Evolutionary conservation across 2,329 filamentous ascomycete genomes (phyloP).

Genomic region (Trichoderma semiorbis): DNA sequence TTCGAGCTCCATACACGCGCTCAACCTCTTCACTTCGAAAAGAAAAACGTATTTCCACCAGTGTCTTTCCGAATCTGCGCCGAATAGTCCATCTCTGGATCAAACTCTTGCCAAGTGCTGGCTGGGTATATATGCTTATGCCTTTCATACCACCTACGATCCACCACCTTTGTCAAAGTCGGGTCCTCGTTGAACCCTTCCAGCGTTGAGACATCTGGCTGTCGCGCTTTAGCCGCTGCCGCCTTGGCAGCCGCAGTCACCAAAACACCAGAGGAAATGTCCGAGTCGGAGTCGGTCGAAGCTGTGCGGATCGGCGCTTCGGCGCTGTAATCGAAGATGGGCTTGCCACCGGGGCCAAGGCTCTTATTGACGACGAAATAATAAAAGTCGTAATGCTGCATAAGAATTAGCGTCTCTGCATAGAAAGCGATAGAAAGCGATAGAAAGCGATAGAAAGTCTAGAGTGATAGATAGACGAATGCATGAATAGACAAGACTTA

Average conservation of each 20-base stretch:
- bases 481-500: slow-evolving; percentile 47
- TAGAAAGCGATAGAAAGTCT: neutral
- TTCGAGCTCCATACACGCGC: neutral
- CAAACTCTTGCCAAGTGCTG: slow-evolving; percentile 93
- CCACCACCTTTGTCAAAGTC: slow-evolving; percentile 84
- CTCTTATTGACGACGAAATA: slow-evolving; percentile 93
- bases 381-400: slow-evolving; percentile 92
- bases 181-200: slow-evolving; percentile 80
- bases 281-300: slow-evolving; percentile 21
- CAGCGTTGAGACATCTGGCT: slow-evolving; percentile 51
- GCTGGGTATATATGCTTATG: slow-evolving; percentile 99
- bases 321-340: slow-evolving; percentile 72
- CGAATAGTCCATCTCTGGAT: slow-evolving; percentile 82
- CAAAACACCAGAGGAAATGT: slow-evolving; percentile 25
- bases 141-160: slow-evolving; percentile 92
- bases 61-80: slow-evolving; percentile 74
- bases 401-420: slow-evolving; percentile 7
- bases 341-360: slow-evolving; percentile 64
- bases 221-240: slow-evolving; percentile 36
- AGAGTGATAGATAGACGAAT: slow-evolving; percentile 3
- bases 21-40: slow-evolving; percentile 43
- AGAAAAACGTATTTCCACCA: slow-evolving; percentile 92
- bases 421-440: neutral
- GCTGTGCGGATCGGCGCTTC: slow-evolving; percentile 41
- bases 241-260: slow-evolving; percentile 34